Evolutionary conservation across 352 stramenopile genomes (phyloP).

Genomic region (Halophytophthora polymorphica): DNA sequence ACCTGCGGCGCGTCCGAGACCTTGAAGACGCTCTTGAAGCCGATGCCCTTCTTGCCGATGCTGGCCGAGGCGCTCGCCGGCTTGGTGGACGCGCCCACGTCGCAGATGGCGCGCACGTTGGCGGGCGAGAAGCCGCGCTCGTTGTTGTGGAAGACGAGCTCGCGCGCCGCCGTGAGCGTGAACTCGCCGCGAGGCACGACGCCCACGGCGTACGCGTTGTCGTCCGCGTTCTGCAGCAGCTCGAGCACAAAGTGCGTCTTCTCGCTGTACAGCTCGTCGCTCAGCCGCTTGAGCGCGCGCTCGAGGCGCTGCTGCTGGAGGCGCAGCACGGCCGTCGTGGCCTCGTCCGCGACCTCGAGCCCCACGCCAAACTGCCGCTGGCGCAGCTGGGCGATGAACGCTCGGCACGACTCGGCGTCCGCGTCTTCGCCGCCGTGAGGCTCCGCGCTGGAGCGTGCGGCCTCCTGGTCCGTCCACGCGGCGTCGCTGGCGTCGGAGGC

Average conservation of each 20-base stretch:
- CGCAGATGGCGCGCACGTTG: constrained; percentile 85
- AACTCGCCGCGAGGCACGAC: constrained; percentile 61
- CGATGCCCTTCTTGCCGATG: constrained; percentile 90
- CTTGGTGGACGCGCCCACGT: constrained; percentile 86
- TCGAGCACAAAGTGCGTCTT: constrained; percentile 89
- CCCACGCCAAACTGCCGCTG: constrained; percentile 80
- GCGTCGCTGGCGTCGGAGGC: constrained; percentile 1
- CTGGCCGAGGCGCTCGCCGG: constrained; percentile 32
- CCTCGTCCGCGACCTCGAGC: constrained; percentile 54
- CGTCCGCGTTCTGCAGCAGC: constrained; percentile 86
- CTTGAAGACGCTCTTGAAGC: constrained; percentile 92
- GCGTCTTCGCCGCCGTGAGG: constrained; percentile 1
- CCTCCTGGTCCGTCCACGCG: neutral
- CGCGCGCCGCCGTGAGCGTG: constrained; percentile 35
- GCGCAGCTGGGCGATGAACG: constrained; percentile 62
- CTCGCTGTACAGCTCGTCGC: constrained; percentile 83
- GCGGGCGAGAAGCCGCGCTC: constrained; percentile 68
- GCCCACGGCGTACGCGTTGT: constrained; percentile 58
- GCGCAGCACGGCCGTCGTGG: constrained; percentile 49
- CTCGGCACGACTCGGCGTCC: constrained; percentile 35
- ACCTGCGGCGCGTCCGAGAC: constrained; percentile 79
- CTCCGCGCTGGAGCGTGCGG: constrained; percentile 1
- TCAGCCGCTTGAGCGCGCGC: constrained; percentile 80
- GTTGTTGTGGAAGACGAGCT: constrained; percentile 86
- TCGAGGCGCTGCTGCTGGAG: constrained; percentile 81